Evolutionary conservation across 2,329 filamentous ascomycete genomes (phyloP).

Genomic region (Microsporum canis): DNA sequence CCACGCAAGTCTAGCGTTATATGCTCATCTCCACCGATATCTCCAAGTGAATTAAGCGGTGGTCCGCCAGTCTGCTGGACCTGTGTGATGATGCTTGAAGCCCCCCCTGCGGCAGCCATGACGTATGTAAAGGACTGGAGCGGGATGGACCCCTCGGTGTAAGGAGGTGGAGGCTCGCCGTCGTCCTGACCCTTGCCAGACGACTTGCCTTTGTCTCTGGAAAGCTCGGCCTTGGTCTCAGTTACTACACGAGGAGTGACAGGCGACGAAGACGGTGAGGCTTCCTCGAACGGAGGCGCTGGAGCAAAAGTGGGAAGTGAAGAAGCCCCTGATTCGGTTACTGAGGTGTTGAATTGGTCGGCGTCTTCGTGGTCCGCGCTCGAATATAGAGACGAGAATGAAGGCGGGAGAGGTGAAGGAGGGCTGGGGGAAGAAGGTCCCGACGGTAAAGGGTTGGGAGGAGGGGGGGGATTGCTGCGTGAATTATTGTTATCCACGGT

Average conservation of each 20-base stretch:
- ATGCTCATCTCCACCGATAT: constrained; percentile 62
- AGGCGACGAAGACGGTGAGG: constrained; percentile 33
- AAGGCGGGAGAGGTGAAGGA: constrained; percentile 47
- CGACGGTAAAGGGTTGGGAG: constrained; percentile 26
- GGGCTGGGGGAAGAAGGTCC: constrained; percentile 38
- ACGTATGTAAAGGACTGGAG: constrained; percentile 88
- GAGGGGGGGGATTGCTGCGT: constrained; percentile 27
- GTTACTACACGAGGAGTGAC: constrained; percentile 44
- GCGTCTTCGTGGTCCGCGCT: constrained; percentile 30
- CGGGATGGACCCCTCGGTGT: constrained; percentile 76
- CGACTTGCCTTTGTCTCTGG: constrained; percentile 61
- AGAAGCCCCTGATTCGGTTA: constrained; percentile 39
- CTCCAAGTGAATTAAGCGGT: constrained; percentile 74
- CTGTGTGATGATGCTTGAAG: constrained; percentile 97
- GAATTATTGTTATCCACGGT: constrained; percentile 29
- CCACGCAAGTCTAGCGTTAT: constrained; percentile 73
- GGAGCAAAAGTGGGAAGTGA: constrained; percentile 41
- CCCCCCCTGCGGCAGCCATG: constrained; percentile 95
- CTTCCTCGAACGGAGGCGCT: constrained; percentile 41
- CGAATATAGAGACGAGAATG: constrained; percentile 55
- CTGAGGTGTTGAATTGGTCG: constrained; percentile 30
- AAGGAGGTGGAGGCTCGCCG: constrained; percentile 86
- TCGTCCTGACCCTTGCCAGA: constrained; percentile 60
- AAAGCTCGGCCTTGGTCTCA: constrained; percentile 75
- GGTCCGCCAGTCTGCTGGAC: constrained; percentile 83